Evolutionary conservation across 805 yeast genomes (phyloP).

Genomic region (Lipomyces kockii): DNA sequence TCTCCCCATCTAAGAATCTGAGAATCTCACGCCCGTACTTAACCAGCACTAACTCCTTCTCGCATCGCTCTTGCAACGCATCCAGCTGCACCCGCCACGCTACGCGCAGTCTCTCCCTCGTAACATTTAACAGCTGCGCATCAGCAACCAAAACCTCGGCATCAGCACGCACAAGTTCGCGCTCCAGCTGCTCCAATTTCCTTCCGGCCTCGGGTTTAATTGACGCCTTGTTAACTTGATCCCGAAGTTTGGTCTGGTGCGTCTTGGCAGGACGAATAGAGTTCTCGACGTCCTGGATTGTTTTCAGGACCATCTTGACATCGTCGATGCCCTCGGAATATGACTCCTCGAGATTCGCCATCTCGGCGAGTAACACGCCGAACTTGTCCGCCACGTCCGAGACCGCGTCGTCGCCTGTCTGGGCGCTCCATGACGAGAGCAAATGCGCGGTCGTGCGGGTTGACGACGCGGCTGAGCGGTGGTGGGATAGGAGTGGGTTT

Average conservation of each 20-base stretch:
- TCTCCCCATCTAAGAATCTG: constrained; percentile 66
- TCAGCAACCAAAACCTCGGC: constrained; percentile 91
- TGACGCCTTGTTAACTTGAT: constrained; percentile 63
- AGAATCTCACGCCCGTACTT: constrained; percentile 87
- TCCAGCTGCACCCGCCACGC: constrained; percentile 85
- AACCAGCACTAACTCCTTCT: constrained; percentile 82
- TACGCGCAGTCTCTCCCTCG: constrained; percentile 84
- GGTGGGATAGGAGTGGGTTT: constrained; percentile 10
- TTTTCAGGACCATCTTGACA: constrained; percentile 79
- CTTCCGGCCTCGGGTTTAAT: constrained; percentile 40
- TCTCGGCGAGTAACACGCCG: constrained; percentile 80
- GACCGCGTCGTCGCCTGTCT: constrained; percentile 76
- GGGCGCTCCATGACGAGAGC: constrained; percentile 79
- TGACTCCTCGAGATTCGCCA: constrained; percentile 86
- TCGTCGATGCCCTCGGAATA: constrained; percentile 85
- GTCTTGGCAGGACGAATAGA: constrained; percentile 85
- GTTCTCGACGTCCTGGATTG: constrained; percentile 81
- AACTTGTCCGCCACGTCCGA: constrained; percentile 85
- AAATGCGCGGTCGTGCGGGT: constrained; percentile 23
- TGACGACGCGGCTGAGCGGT: constrained; percentile 17
- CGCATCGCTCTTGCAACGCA: constrained; percentile 82
- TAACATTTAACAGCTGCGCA: constrained; percentile 86
- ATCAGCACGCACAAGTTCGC: constrained; percentile 88
- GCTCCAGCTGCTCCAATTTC: constrained; percentile 81
- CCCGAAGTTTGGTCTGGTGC: constrained; percentile 82